Percentiles rank a stretch among this genome's conserved stretches.
phyloP scores from a whole-genome alignment of 2,329 filamentous ascomycete species.

The Drechslerella dactyloides region DNA sequence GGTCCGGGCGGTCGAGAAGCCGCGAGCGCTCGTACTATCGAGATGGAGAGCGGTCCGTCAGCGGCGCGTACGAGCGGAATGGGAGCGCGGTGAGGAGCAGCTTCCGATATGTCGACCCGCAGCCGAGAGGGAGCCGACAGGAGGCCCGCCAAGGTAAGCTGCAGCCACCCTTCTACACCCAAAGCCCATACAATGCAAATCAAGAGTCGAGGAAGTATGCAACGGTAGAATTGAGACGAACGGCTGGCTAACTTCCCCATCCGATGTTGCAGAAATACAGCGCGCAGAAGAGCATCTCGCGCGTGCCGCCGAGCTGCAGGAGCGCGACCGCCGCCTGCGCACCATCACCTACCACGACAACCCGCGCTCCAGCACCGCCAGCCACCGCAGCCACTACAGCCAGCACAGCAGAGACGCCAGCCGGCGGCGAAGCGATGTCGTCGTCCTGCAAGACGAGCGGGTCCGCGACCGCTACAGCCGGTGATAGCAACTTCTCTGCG shows the following conservation, averaged over 20 bases:
- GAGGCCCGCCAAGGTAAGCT: slow-evolving; percentile 35
- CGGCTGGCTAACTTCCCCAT: not conserved
- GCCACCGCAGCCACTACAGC: slow-evolving; percentile 43
- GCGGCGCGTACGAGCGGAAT: slow-evolving; percentile 21
- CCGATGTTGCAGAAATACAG: slow-evolving; percentile 53
- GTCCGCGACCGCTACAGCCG: slow-evolving; percentile 37
- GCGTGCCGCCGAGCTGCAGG: slow-evolving; percentile 37
- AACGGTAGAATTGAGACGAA: not conserved
- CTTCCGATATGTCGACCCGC: slow-evolving; percentile 52
- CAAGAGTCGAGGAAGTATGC: not conserved
- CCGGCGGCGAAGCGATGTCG: slow-evolving; percentile 31
- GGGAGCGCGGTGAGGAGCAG: slow-evolving; percentile 45
- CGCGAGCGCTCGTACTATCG: slow-evolving; percentile 41
- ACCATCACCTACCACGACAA: slow-evolving; percentile 46
- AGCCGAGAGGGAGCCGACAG: slow-evolving; percentile 24
- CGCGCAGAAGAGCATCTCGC: slow-evolving; percentile 51
- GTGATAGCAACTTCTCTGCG: not conserved
- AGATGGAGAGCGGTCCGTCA: not conserved
- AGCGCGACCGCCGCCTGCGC: slow-evolving; percentile 35
- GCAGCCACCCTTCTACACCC: not conserved
- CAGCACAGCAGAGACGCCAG: slow-evolving; percentile 43
- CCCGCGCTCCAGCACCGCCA: slow-evolving; percentile 43
- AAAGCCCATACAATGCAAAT: not conserved
- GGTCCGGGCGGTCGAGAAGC: slow-evolving; percentile 45
- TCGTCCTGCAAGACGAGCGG: slow-evolving; percentile 41